Conservation (phyloP, 257 asterid species). For the Fraxinus americana region DNA sequence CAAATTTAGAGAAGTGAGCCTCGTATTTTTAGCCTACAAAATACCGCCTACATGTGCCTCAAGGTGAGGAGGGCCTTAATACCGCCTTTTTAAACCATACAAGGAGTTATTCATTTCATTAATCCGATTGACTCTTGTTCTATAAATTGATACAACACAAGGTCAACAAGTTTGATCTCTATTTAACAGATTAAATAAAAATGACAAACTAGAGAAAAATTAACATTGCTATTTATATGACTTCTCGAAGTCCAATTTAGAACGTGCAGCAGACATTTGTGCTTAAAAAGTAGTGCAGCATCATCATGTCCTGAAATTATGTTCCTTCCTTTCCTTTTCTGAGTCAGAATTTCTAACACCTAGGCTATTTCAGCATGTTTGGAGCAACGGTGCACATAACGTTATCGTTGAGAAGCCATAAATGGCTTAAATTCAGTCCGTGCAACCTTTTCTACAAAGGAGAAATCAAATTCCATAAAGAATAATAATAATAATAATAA, state of each 20-base stretch:
- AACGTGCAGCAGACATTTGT: neutral
- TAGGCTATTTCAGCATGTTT: neutral
- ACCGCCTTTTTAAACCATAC: too few relatives aligned
- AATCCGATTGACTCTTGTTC: neutral
- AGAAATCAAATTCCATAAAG: neutral
- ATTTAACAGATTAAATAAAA: neutral
- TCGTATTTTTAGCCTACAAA: too few relatives aligned
- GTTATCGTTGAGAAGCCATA: neutral
- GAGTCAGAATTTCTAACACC: neutral
- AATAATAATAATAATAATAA: neutral
- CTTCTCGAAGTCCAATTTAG: neutral
- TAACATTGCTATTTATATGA: neutral
- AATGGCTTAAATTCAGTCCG: neutral
- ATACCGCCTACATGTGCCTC: too few relatives aligned
- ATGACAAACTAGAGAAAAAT: neutral
- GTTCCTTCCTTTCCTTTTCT: neutral
- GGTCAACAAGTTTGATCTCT: neutral
- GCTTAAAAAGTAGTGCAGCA: neutral
- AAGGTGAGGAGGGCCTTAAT: too few relatives aligned
- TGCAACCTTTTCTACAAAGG: neutral
- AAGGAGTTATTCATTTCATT: neutral
- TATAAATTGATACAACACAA: neutral
- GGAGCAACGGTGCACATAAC: neutral
- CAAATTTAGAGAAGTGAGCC: too few relatives aligned
- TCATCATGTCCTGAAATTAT: neutral